phyloP scores from a whole-genome alignment of 2,329 filamentous ascomycete species.

The Dothistroma pini region DNA sequence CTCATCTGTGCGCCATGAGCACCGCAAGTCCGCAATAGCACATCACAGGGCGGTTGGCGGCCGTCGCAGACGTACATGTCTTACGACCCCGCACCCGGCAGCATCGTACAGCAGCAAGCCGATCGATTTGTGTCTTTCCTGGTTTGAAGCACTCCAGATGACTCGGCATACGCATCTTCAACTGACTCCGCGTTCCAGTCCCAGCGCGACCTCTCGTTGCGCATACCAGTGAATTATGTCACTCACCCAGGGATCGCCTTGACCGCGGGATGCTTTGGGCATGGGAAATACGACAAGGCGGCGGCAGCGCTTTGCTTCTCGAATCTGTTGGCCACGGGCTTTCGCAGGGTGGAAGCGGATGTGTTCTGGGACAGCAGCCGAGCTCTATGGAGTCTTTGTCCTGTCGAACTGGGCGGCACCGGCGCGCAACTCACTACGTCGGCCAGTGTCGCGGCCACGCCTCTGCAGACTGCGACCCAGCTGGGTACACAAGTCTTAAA shows the following conservation, averaged over 20 bases:
- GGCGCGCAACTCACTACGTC: slow-evolving; percentile 15
- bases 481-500: slow-evolving; percentile 3
- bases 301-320: slow-evolving; percentile 56
- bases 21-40: not conserved
- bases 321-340: slow-evolving; percentile 59
- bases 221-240: slow-evolving; percentile 57
- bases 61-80: not conserved
- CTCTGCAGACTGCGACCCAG: slow-evolving; percentile 6
- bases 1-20: not conserved
- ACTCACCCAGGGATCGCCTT: slow-evolving; percentile 56
- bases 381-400: slow-evolving; percentile 58
- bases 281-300: slow-evolving; percentile 51
- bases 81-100: slow-evolving; percentile 29
- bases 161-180: slow-evolving; percentile 1
- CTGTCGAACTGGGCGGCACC: slow-evolving; percentile 45
- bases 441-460: slow-evolving; percentile 11
- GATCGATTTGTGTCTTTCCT: slow-evolving; percentile 27
- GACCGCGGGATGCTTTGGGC: slow-evolving; percentile 56
- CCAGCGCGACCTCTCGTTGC: slow-evolving; percentile 60
- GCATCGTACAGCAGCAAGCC: slow-evolving; percentile 14
- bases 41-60: not conserved
- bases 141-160: slow-evolving; percentile 18
- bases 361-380: slow-evolving; percentile 60
- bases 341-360: slow-evolving; percentile 56
- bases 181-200: slow-evolving; percentile 42